Conservation (phyloP, 441 rosid species). For the Adansonia madagascariensis region DNA sequence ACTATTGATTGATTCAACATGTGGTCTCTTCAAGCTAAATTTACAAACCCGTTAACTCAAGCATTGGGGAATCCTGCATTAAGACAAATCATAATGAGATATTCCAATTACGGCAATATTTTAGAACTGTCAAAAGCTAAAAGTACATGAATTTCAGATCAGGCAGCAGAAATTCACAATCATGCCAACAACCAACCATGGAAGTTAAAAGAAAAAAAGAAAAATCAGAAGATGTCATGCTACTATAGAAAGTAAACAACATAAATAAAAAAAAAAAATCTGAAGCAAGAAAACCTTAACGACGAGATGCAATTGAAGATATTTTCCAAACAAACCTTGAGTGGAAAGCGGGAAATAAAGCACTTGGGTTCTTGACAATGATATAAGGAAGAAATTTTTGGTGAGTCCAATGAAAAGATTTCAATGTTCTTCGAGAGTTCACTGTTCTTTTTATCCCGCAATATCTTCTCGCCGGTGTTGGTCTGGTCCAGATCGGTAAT, state of each 20-base stretch:
- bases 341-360: background rate
- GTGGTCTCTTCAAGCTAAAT: background rate
- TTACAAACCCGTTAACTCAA: background rate
- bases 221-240: background rate
- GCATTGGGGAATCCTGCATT: background rate
- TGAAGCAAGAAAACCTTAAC: background rate
- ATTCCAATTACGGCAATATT: background rate
- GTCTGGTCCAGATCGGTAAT: background rate
- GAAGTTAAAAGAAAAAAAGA: background rate
- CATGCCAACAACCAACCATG: background rate
- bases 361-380: background rate
- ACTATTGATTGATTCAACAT: background rate
- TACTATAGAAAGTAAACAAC: background rate
- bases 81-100: background rate
- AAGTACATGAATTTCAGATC: background rate
- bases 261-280: background rate
- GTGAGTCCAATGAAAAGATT: background rate
- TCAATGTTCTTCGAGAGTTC: background rate
- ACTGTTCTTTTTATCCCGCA: background rate
- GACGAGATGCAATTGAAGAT: background rate
- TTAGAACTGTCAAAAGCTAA: background rate
- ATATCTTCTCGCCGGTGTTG: background rate
- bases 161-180: background rate
- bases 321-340: background rate
- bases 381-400: background rate